A percentile compares a stretch with the other conserved stretches of the same genome.
Evolutionary conservation across 2,329 filamentous ascomycete species (phyloP).

Genomic region (Aspergillus aculeatinus): DNA sequence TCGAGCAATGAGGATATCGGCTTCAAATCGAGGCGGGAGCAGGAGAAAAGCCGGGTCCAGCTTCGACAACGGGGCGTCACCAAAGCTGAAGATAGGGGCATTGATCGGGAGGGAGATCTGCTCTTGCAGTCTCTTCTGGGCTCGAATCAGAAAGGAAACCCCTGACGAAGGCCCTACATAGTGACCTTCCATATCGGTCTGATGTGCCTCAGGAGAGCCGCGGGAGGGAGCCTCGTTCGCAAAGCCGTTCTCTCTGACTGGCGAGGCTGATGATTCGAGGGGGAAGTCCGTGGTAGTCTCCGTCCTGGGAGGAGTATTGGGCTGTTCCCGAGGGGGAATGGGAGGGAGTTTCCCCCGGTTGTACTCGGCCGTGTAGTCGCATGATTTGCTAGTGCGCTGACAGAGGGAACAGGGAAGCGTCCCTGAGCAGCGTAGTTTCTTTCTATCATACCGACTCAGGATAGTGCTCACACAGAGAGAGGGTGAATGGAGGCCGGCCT

Average conservation of each 20-base stretch:
- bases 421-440: constrained; percentile 18
- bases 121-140: constrained; percentile 16
- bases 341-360: constrained; percentile 15
- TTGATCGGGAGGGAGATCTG: constrained; percentile 12
- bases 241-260: neutral
- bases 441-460: constrained; percentile 3
- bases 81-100: constrained; percentile 19
- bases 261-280: neutral
- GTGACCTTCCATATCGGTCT: constrained; percentile 19
- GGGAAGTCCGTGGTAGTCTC: neutral
- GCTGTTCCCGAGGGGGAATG: constrained; percentile 4
- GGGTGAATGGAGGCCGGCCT: neutral
- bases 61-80: constrained; percentile 15
- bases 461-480: neutral
- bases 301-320: neutral
- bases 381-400: constrained; percentile 3
- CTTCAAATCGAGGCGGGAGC: constrained; percentile 13
- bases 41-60: constrained; percentile 15
- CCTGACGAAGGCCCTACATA: constrained; percentile 19
- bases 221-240: constrained; percentile 5
- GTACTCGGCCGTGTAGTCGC: constrained; percentile 17
- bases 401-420: constrained; percentile 16
- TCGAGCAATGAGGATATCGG: constrained; percentile 11
- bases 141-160: constrained; percentile 18
- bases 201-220: constrained; percentile 17